A percentile compares a stretch with the other conserved stretches of the same genome.
Evolutionary conservation across 2,329 filamentous ascomycete species (phyloP).

Genomic region (Helotiales sp.): DNA sequence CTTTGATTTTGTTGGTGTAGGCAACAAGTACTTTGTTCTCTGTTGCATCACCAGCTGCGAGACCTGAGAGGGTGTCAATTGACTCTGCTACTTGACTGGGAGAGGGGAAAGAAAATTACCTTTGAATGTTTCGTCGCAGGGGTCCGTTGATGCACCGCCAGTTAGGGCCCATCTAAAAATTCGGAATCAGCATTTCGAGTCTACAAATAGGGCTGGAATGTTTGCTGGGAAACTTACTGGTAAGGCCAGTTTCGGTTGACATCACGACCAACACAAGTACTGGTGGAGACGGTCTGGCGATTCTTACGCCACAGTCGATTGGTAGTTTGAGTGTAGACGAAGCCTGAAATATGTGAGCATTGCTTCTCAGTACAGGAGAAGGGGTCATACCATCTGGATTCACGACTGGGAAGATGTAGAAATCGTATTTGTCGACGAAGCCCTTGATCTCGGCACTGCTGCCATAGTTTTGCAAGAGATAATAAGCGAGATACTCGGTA

Average conservation of each 20-base stretch:
- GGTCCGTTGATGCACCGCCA: constrained; percentile 55
- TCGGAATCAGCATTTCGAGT: background rate
- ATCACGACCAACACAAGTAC: constrained; percentile 55
- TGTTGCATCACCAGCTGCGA: constrained; percentile 51
- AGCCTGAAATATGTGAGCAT: constrained; percentile 37
- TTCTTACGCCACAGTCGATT: constrained; percentile 69
- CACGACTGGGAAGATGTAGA: constrained; percentile 67
- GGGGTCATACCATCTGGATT: constrained; percentile 60
- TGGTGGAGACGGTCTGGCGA: constrained; percentile 48
- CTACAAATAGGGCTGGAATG: background rate
- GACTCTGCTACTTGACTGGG: too few relatives aligned
- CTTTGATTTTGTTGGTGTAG: constrained; percentile 51
- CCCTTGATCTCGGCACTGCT: constrained; percentile 46
- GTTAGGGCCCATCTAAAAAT: constrained; percentile 49
- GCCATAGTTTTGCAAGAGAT: constrained; percentile 54
- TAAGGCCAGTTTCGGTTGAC: constrained; percentile 64
- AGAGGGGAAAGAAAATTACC: constrained; percentile 28
- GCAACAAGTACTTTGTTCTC: constrained; percentile 57
- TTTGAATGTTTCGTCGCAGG: constrained; percentile 56
- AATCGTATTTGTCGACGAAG: constrained; percentile 66
- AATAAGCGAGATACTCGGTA: constrained; percentile 58
- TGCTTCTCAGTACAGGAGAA: too few relatives aligned
- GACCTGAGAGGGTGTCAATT: constrained; percentile 40
- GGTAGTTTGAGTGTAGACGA: constrained; percentile 60
- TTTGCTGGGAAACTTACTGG: constrained; percentile 33